Evolutionary conservation across 176 grass and related monocot genomes (phyloP).

Genomic region (Rhynchospora breviuscula): DNA sequence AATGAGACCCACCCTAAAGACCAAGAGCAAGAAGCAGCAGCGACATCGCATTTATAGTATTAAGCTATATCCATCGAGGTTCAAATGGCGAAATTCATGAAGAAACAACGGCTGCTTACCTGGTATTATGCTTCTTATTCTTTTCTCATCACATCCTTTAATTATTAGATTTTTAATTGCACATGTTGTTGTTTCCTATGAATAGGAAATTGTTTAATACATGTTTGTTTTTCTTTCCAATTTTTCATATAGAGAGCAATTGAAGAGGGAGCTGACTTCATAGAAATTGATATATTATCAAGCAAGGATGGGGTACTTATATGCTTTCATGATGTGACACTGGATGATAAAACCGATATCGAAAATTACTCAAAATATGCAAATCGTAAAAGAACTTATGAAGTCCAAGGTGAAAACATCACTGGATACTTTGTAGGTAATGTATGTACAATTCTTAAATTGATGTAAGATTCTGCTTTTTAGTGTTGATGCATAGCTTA

Average conservation of each 20-base stretch:
- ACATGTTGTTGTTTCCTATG: not conserved
- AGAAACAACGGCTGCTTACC: constrained; percentile 79
- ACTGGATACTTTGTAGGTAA: constrained; percentile 92
- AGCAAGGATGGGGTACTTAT: constrained; percentile 78
- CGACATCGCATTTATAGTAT: too few relatives aligned
- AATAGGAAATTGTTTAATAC: not conserved
- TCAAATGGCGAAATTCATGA: constrained; percentile 96
- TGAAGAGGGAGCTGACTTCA: constrained; percentile 91
- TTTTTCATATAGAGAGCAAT: constrained; percentile 65
- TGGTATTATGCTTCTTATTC: constrained; percentile 38
- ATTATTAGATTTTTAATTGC: not conserved
- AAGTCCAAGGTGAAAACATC: constrained; percentile 60
- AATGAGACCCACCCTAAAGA: too few relatives aligned
- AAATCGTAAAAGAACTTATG: constrained; percentile 77
- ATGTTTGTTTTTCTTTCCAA: not conserved
- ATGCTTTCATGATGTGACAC: constrained; percentile 97
- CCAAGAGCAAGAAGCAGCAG: too few relatives aligned
- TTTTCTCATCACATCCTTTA: not conserved
- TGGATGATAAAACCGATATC: constrained; percentile 73
- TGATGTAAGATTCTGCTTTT: not conserved
- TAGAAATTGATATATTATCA: constrained; percentile 89
- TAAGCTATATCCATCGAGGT: constrained; percentile 55
- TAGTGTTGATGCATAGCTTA: not conserved
- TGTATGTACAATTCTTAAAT: constrained; percentile 17
- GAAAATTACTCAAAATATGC: constrained; percentile 48